These are phyloP conservation scores for Ziziphus jujuba DNA, from an alignment of 306 rosid species.

Conservation along the genomic window DNA sequence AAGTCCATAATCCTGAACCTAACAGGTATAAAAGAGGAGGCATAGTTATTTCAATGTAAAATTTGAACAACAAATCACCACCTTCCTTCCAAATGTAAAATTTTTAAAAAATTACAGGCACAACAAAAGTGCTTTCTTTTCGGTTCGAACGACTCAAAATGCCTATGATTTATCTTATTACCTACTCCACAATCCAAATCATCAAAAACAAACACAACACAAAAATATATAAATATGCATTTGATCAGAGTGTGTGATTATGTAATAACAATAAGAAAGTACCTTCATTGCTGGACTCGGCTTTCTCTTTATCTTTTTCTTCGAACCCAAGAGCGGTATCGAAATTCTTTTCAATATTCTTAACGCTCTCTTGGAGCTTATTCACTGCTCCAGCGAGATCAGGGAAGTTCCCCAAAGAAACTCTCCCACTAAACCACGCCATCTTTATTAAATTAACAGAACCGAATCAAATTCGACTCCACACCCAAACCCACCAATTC, in stretches of 20 bases:
- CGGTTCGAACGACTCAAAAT: background rate
- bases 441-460: conserved; percentile 47
- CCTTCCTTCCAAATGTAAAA: background rate
- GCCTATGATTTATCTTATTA: too few relatives aligned
- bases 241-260: background rate
- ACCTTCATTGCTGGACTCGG: conserved; percentile 85
- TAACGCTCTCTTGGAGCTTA: conserved; percentile 98
- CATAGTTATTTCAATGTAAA: conserved; percentile 28
- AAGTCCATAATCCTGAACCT: conserved; percentile 79
- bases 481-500: conserved; percentile 26
- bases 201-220: conserved; percentile 1
- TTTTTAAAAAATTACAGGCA: background rate
- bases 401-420: conserved; percentile 83
- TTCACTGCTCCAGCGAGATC: conserved; percentile 98
- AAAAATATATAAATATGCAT: background rate
- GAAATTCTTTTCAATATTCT: conserved; percentile 95
- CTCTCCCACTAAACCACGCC: conserved; percentile 94
- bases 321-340: conserved; percentile 92
- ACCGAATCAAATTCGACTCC: conserved; percentile 25
- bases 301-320: conserved; percentile 53
- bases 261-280: conserved; percentile 24
- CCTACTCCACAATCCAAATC: background rate
- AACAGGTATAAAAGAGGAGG: conserved; percentile 30
- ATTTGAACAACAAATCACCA: background rate
- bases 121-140: background rate